A percentile compares a stretch with the other conserved stretches of the same genome.
phyloP scores from a whole-genome alignment of 192 early-diverging fungal genomes.

The Mortierella alpina region DNA sequence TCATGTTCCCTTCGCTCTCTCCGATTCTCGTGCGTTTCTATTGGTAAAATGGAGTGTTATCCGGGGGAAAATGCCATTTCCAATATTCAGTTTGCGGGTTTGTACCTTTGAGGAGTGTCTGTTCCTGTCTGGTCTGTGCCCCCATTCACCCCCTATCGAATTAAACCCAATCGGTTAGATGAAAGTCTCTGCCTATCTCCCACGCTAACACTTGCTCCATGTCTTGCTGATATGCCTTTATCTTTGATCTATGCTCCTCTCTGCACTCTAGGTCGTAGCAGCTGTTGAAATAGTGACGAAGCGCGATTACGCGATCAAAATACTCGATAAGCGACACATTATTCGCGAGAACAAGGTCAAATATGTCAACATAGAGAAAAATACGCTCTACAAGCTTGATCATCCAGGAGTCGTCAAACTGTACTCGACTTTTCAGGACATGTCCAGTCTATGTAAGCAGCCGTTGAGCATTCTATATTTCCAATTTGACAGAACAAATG shows the following conservation, averaged over 20 bases:
- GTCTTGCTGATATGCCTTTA: neutral
- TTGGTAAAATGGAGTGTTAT: neutral
- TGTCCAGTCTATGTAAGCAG: constrained; percentile 78
- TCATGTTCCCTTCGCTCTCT: neutral
- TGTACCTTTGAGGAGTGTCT: no score
- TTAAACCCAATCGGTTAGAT: no score
- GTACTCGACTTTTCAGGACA: constrained; percentile 97
- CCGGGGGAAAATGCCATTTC: no score
- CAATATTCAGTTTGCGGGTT: no score
- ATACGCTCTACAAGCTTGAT: constrained; percentile 83
- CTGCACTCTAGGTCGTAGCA: constrained; percentile 68
- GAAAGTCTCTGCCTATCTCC: neutral
- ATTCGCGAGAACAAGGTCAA: constrained; percentile 97
- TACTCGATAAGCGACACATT: constrained; percentile 88
- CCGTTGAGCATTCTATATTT: neutral
- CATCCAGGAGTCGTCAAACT: constrained; percentile 94
- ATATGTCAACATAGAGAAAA: constrained; percentile 95
- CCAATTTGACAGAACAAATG: neutral
- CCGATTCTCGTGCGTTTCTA: neutral
- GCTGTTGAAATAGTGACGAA: constrained; percentile 78
- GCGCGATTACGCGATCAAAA: constrained; percentile 89
- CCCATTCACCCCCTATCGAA: no score
- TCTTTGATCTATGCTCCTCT: neutral
- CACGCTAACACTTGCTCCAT: neutral
- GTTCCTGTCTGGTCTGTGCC: no score